Base-by-base conservation (phyloP, 176 grass and related monocot genomes). In the Oryza rufipogon region DNA sequence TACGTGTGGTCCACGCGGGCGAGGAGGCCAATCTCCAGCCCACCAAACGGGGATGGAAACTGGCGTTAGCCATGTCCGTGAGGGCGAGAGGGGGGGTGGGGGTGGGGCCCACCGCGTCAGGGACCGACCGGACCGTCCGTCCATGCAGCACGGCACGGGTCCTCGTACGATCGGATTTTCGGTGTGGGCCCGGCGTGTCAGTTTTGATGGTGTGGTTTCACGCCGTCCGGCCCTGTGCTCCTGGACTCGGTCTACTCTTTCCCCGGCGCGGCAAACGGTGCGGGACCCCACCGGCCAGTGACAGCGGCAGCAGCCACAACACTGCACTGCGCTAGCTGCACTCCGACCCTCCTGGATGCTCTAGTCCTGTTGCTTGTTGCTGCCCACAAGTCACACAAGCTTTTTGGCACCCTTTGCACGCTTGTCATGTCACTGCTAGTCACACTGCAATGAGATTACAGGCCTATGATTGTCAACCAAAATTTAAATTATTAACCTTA, bases 131-230 rank as follows among this genome's bases (percentile, higher is more conserved):
- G 20, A 23, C 20, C 20, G 58, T 63, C 58, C 58, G 4, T 63
- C 76, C 47, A 81, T 30, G 28, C 28, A 30, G 28, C 28, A 30
- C 28, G 28, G 82, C 77, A 82, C 86, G 72, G 78, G 79, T 82
- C 66, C 86, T 87, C 86, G 86, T 71, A 87, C 79, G 64, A 20
- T 75, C 56, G 51, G 77, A 70, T 65, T 63, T 85, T 15, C 33
- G 20, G 2, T 49, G 79, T 12, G 14, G 86, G 63, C 4, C 70
- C 87, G 39, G 13, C 28, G 2, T 14, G 68, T 65, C 66, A 79
- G 75, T 9, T 9, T 9, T 17, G 54, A 5, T 6, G 47, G 26
- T 26, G 33, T 5, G 1, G 34, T 20, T 20, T 58, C 13, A 26
- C 67, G 67, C 54, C 54, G 54, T 20, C 49, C 49, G 66, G 66